Evolutionary conservation across 257 asterid genomes (phyloP).

Genomic region (Thymus mandschuricus): DNA sequence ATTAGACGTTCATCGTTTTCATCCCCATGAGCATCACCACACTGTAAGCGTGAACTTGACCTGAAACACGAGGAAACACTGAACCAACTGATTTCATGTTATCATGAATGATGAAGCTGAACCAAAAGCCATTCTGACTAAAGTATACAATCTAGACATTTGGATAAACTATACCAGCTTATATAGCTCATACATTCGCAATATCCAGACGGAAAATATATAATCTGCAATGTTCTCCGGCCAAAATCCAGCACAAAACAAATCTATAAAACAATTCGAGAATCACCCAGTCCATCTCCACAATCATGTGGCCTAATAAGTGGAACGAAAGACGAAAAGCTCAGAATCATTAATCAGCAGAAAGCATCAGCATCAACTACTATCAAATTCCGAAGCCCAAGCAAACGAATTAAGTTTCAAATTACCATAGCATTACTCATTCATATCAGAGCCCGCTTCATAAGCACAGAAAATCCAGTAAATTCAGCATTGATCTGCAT

Average conservation of each 20-base stretch:
- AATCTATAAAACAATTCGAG: background rate
- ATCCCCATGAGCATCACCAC: background rate
- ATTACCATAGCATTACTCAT: background rate
- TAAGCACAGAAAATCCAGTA: background rate
- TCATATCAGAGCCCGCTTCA: background rate
- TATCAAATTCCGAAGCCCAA: background rate
- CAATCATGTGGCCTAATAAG: no score
- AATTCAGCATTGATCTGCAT: background rate
- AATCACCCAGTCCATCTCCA: no score
- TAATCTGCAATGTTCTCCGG: background rate
- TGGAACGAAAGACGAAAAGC: background rate
- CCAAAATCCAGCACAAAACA: background rate
- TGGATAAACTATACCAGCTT: background rate
- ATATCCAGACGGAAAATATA: background rate
- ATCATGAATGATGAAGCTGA: background rate
- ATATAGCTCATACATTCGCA: slow-evolving; percentile 2
- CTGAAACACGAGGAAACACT: background rate
- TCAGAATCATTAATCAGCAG: background rate
- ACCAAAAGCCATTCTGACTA: background rate
- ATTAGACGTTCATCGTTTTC: background rate
- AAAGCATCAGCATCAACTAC: background rate
- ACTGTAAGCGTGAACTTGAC: slow-evolving; percentile 11
- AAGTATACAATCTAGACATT: background rate
- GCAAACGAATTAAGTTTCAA: background rate
- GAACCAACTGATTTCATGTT: background rate